Conservation (phyloP, 495 filamentous ascomycete species). For the Neurospora sp. region DNA sequence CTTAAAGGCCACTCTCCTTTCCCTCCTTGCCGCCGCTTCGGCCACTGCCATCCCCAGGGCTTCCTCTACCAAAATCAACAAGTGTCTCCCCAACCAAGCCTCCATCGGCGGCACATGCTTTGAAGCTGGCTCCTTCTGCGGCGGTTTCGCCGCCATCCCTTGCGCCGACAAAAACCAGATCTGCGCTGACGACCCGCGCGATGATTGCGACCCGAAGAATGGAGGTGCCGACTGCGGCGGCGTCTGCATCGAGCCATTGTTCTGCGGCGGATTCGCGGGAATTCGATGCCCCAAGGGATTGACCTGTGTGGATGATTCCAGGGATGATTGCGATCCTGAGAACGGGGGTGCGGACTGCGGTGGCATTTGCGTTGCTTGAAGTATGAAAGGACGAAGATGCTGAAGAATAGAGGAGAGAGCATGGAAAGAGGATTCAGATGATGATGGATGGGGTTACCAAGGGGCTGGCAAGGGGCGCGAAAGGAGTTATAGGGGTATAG, state of each 20-base stretch:
- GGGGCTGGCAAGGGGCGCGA: background rate
- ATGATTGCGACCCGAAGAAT: conserved; percentile 12
- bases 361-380: conserved; percentile 15
- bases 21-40: background rate
- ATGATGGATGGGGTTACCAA: background rate
- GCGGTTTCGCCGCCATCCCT: conserved; percentile 17
- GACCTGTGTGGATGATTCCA: conserved; percentile 21
- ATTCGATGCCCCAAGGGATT: conserved; percentile 11
- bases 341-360: conserved; percentile 22
- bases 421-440: background rate
- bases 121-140: conserved; percentile 22
- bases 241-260: conserved; percentile 18
- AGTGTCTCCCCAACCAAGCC: background rate
- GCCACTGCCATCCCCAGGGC: background rate
- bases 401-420: background rate
- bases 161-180: conserved; percentile 15
- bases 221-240: conserved; percentile 16
- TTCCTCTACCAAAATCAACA: background rate
- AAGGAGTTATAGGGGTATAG: background rate
- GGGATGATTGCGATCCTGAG: conserved; percentile 18
- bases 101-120: conserved; percentile 19
- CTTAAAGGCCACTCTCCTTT: background rate
- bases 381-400: background rate
- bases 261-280: conserved; percentile 24
- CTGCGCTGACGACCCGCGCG: conserved; percentile 21